A percentile compares a stretch with the other conserved stretches of the same genome.
phyloP scores from a whole-genome alignment of 2,329 filamentous ascomycete species.

The Dissoconium aciculare region DNA sequence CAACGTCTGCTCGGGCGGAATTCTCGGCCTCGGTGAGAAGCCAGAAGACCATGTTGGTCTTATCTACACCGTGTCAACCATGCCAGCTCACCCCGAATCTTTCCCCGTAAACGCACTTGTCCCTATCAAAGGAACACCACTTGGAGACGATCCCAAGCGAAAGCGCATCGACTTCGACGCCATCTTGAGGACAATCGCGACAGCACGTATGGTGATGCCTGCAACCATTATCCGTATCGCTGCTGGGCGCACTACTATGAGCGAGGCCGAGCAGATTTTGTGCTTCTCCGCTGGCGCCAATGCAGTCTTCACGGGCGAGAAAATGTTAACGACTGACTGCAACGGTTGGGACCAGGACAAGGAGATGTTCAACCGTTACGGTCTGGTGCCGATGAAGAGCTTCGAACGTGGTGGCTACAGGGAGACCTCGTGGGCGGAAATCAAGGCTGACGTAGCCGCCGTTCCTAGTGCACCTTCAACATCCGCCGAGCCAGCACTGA shows the following conservation, averaged over 20 bases:
- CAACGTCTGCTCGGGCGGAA: slow-evolving; percentile 80
- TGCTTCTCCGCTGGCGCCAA: slow-evolving; percentile 88
- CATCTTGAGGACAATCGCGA: slow-evolving; percentile 69
- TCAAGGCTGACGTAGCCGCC: slow-evolving; percentile 12
- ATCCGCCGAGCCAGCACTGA: slow-evolving; percentile 2
- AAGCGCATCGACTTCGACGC: slow-evolving; percentile 61
- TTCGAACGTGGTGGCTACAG: slow-evolving; percentile 23
- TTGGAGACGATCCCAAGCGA: slow-evolving; percentile 44
- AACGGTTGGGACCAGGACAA: slow-evolving; percentile 83
- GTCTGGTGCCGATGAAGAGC: slow-evolving; percentile 56
- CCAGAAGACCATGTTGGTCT: slow-evolving; percentile 67
- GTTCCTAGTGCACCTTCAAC: slow-evolving; percentile 2
- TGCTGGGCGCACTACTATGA: slow-evolving; percentile 68
- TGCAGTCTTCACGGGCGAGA: slow-evolving; percentile 89
- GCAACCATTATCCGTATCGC: slow-evolving; percentile 75
- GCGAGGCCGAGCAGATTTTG: slow-evolving; percentile 74
- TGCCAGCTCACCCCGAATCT: slow-evolving; percentile 72
- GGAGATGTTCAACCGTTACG: slow-evolving; percentile 71
- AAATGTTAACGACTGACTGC: slow-evolving; percentile 86
- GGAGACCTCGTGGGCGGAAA: slow-evolving; percentile 16
- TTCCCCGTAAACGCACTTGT: slow-evolving; percentile 87
- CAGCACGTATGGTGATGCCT: slow-evolving; percentile 70
- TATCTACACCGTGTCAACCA: slow-evolving; percentile 64
- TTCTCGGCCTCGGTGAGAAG: slow-evolving; percentile 70
- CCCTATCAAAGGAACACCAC: slow-evolving; percentile 76